Percentiles rank a stretch among this genome's conserved stretches.
Conservation (phyloP, 257 asterid genomes). For the Lithospermum erythrorhizon region DNA sequence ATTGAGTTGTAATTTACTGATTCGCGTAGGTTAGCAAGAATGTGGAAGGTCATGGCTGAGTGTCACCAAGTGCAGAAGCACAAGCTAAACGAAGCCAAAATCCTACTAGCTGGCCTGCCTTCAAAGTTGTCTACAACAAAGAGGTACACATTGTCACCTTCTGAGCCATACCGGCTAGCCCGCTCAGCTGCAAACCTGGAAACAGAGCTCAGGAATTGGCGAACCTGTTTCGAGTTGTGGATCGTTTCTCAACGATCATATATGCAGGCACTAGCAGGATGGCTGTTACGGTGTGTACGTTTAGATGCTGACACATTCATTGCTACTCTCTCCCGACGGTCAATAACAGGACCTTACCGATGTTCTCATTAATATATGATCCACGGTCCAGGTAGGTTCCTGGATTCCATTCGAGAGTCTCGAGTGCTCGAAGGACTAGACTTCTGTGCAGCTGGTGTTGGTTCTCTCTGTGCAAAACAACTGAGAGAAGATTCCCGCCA, state of each 20-base stretch:
- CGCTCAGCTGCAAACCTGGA: conserved; percentile 80
- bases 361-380: conserved; percentile 38
- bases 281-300: conserved; percentile 67
- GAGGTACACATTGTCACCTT: conserved; percentile 72
- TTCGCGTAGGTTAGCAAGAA: conserved; percentile 52
- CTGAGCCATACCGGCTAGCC: conserved; percentile 73
- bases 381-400: conserved; percentile 27
- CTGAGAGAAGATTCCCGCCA: conserved; percentile 54
- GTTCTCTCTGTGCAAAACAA: conserved; percentile 67
- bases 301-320: conserved; percentile 35
- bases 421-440: conserved; percentile 57
- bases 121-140: conserved; percentile 34
- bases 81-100: conserved; percentile 86
- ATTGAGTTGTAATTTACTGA: conserved; percentile 4
- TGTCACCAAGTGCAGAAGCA: conserved; percentile 79
- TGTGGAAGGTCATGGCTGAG: conserved; percentile 97
- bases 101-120: conserved; percentile 67
- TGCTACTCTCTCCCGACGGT: conserved; percentile 50
- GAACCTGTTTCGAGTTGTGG: conserved; percentile 72
- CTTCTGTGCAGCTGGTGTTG: conserved; percentile 73
- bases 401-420: conserved; percentile 45
- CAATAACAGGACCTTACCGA: conserved; percentile 44
- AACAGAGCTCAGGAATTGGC: conserved; percentile 78
- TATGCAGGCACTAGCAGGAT: conserved; percentile 48
- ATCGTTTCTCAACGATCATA: conserved; percentile 75